phyloP scores from a whole-genome alignment of 306 rosid species.

The Abrus pulchellus region DNA sequence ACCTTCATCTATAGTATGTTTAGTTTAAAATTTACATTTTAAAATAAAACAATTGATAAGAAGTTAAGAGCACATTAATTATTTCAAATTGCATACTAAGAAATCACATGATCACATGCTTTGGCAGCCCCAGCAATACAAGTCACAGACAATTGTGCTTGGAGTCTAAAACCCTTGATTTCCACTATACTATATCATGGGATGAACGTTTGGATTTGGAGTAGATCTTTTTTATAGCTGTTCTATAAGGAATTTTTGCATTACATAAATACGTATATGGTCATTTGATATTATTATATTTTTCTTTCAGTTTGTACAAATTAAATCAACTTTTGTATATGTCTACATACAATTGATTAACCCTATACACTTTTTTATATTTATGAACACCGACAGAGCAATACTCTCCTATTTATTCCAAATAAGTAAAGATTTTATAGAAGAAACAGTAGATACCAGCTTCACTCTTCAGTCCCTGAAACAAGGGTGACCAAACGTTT shows the following conservation, averaged over 20 bases:
- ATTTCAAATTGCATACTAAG: neutral
- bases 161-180: constrained; percentile 32
- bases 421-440: neutral
- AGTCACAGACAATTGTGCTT: constrained; percentile 17
- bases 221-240: neutral
- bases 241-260: neutral
- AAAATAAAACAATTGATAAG: neutral
- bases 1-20: neutral
- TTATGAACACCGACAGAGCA: neutral
- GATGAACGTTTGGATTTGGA: neutral
- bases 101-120: constrained; percentile 47
- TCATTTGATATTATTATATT: neutral
- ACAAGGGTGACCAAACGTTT: constrained; percentile 57
- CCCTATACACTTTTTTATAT: neutral
- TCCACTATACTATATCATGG: constrained; percentile 2
- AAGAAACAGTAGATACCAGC: constrained; percentile 30
- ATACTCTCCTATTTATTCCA: neutral
- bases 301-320: constrained; percentile 1
- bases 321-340: neutral
- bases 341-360: constrained; percentile 5
- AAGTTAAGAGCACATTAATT: constrained; percentile 6
- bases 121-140: constrained; percentile 12
- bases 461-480: constrained; percentile 46
- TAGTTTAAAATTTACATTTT: neutral
- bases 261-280: neutral